Evolutionary conservation across 2,329 filamentous ascomycete genomes (phyloP).

Genomic region (Davidsoniella eucalypti): DNA sequence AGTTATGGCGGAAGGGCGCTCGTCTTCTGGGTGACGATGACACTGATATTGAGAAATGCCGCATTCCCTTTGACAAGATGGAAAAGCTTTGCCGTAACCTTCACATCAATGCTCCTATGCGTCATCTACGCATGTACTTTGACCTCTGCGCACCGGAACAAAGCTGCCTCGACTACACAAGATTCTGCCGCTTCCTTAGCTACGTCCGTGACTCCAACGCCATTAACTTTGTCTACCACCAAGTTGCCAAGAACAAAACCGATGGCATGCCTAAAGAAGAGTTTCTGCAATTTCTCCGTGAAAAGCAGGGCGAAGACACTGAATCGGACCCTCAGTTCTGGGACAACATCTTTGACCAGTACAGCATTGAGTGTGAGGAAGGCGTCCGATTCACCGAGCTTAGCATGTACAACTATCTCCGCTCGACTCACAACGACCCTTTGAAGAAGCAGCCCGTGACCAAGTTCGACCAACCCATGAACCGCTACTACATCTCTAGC

Average conservation of each 20-base stretch:
- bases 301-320: constrained; percentile 57
- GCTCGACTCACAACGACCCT: constrained; percentile 58
- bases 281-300: constrained; percentile 59
- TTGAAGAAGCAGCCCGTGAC: constrained; percentile 44
- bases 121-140: constrained; percentile 59
- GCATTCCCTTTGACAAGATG: constrained; percentile 61
- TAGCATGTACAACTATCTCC: constrained; percentile 61
- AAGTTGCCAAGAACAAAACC: constrained; percentile 37
- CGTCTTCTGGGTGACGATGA: constrained; percentile 42
- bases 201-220: constrained; percentile 36
- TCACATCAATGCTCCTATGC: constrained; percentile 76
- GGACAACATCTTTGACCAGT: constrained; percentile 56
- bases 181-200: too few species aligned
- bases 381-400: constrained; percentile 51
- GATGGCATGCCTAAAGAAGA: constrained; percentile 52
- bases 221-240: constrained; percentile 55
- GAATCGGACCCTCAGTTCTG: constrained; percentile 41
- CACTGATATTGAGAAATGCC: constrained; percentile 29
- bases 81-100: constrained; percentile 74
- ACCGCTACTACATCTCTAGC: constrained; percentile 96
- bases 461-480: constrained; percentile 65
- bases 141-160: constrained; percentile 35
- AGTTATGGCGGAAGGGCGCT: constrained; percentile 81
- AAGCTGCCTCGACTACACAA: too few species aligned
- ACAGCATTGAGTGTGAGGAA: constrained; percentile 23